A percentile compares a stretch with the other conserved stretches of the same genome.
These are phyloP conservation scores for Lipomyces lipofer DNA, from an alignment of 805 yeast genomes.

Conservation along the genomic window DNA sequence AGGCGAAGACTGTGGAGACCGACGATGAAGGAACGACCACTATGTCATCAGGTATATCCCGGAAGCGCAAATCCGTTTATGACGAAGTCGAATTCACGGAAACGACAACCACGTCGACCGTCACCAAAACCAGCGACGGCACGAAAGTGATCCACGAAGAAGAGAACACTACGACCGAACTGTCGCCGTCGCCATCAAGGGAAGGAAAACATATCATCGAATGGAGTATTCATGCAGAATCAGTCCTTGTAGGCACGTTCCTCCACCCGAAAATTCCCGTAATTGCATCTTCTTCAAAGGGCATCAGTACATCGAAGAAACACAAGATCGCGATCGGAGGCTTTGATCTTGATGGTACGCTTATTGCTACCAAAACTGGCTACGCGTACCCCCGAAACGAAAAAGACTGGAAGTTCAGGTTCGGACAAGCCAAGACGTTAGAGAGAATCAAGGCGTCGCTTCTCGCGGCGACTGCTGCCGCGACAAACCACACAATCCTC, in stretches of 20 bases:
- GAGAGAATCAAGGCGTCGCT: constrained; percentile 4
- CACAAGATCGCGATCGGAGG: constrained; percentile 53
- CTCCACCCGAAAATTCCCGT: not conserved
- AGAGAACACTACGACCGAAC: not conserved
- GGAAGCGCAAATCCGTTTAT: too few species aligned
- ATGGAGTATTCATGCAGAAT: constrained; percentile 12
- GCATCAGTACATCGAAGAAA: not conserved
- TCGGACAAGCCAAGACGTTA: constrained; percentile 7
- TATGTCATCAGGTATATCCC: too few species aligned
- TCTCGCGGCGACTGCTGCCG: constrained; percentile 12
- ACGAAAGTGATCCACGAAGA: not conserved
- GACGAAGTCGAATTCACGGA: not conserved
- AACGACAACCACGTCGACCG: not conserved
- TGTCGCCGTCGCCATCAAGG: not conserved
- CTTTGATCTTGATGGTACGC: constrained; percentile 84
- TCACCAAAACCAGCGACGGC: not conserved
- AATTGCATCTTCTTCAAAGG: not conserved
- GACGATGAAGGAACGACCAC: too few species aligned
- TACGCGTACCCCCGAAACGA: constrained; percentile 56
- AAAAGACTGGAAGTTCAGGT: constrained; percentile 65
- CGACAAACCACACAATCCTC: constrained; percentile 36
- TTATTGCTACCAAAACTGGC: constrained; percentile 67
- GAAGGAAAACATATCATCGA: not conserved
- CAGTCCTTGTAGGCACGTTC: constrained; percentile 18
- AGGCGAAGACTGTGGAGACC: too few species aligned